These are phyloP conservation scores for Novymonas esmeraldas DNA, from an alignment of 208 protist genomes.

Conservation along the genomic window DNA sequence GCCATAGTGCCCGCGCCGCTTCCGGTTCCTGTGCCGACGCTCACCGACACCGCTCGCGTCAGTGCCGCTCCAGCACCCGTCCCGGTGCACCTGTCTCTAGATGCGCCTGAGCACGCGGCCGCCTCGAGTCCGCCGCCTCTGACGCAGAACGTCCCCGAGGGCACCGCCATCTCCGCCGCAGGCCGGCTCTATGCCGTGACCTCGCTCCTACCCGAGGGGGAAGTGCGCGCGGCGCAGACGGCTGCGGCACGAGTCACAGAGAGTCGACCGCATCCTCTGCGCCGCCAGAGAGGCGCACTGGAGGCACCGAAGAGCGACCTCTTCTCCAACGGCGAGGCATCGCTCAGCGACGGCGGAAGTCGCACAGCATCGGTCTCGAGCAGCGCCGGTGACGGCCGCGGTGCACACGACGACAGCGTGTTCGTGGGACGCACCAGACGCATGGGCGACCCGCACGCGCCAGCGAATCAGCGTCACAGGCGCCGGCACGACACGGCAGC, in stretches of 20 bases:
- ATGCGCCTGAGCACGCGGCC: too few species aligned
- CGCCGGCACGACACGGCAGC: background rate
- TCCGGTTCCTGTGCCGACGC: too few species aligned
- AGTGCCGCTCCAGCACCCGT: too few species aligned
- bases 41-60: too few species aligned
- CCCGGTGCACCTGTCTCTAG: too few species aligned
- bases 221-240: too few species aligned
- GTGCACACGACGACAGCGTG: background rate
- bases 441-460: background rate
- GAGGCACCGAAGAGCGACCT: slow-evolving; percentile 1
- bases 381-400: background rate
- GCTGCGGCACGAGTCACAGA: background rate
- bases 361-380: background rate
- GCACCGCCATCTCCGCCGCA: background rate
- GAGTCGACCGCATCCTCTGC: background rate
- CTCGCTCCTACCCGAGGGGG: background rate
- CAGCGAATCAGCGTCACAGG: background rate
- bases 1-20: too few species aligned
- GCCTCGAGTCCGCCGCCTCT: too few species aligned
- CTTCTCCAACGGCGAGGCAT: background rate
- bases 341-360: background rate
- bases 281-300: background rate
- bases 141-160: too few species aligned
- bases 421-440: slow-evolving; percentile 7
- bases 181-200: background rate